Evolutionary conservation across 148 eudicot genomes (phyloP), one percentile per base, ranked within the genome.

Genomic region (Euryodendron excelsum): DNA sequence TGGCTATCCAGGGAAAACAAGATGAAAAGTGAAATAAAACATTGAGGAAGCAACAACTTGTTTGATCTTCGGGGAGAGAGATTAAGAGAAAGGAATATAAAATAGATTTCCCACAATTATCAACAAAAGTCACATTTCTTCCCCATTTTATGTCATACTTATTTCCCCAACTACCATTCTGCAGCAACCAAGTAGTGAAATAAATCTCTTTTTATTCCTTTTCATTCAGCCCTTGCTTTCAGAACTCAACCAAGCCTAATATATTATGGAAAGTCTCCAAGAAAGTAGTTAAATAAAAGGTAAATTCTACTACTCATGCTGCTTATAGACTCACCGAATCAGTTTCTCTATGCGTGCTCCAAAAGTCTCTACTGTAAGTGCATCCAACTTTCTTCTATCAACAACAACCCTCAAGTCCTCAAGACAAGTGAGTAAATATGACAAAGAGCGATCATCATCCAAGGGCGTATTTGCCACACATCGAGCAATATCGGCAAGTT

Each of bases 301-400:
- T 59, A 21, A 36, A 79, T 11, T 62, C 76, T 6, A 59, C 53
- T n/a, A 76, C 25, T 25, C 58, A 68, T 27, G 20, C 6, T 48
- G 10, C 62, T 9, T 25, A 33, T 60, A 64, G 45, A 85, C 93
- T 78, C 58, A 93, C 99, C 95, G 85, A 67, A 96, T 96, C 76
- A 96, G 82, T 85, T 96, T 96, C 86, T 96, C 99, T 75, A 96
- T 93, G 37, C 98, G 99, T 63, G 97, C 86, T 74, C 98, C 99
- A 88, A 96, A 96, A 60, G 99, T 96, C 82, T 96, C 97, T 45
- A 96, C 98, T 28, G 97, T 96, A 44, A 93, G 93, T 3, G 98
- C 93, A 75, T 96, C 97, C 73, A 90, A 87, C 84, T 96, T 96
- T 77, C 97, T 85, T 64, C 92, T 91, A 48, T 88, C 97, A 64